A percentile compares a stretch with the other conserved stretches of the same genome.
Evolutionary conservation across 257 asterid genomes (phyloP).

Genomic region (Gynochthodes officinalis): DNA sequence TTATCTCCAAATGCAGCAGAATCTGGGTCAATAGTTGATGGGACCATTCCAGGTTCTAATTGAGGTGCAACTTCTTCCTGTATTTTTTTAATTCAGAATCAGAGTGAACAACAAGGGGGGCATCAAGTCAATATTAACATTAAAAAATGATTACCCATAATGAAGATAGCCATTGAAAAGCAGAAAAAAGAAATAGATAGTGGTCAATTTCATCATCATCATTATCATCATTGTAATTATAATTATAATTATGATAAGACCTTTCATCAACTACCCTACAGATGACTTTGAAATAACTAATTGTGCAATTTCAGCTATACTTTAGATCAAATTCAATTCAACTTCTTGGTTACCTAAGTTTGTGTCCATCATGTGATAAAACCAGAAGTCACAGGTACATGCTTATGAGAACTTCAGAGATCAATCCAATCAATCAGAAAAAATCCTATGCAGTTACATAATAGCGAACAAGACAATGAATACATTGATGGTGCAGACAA

Average conservation of each 20-base stretch:
- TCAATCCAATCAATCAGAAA: background rate
- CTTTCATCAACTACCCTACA: background rate
- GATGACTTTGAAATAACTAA: background rate
- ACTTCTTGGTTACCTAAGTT: background rate
- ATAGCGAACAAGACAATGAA: no score
- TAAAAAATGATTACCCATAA: background rate
- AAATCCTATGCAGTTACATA: background rate
- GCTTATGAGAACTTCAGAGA: background rate
- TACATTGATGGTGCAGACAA: no score
- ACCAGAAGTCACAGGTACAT: background rate
- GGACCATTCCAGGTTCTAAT: slow-evolving; percentile 89
- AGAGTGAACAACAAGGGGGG: slow-evolving; percentile 8
- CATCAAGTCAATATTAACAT: background rate
- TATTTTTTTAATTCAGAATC: slow-evolving; percentile 22
- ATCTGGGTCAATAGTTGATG: slow-evolving; percentile 96
- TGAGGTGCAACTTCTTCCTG: slow-evolving; percentile 99
- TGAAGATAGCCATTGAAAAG: background rate
- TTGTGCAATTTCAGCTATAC: background rate
- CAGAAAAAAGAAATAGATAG: background rate
- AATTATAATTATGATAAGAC: no score
- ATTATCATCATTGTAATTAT: no score
- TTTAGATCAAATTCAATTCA: background rate
- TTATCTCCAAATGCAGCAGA: slow-evolving; percentile 54
- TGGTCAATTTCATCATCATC: no score
- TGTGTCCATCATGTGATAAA: background rate